phyloP scores from a whole-genome alignment of 2,329 filamentous ascomycete species.

The Fusarium palustre region DNA sequence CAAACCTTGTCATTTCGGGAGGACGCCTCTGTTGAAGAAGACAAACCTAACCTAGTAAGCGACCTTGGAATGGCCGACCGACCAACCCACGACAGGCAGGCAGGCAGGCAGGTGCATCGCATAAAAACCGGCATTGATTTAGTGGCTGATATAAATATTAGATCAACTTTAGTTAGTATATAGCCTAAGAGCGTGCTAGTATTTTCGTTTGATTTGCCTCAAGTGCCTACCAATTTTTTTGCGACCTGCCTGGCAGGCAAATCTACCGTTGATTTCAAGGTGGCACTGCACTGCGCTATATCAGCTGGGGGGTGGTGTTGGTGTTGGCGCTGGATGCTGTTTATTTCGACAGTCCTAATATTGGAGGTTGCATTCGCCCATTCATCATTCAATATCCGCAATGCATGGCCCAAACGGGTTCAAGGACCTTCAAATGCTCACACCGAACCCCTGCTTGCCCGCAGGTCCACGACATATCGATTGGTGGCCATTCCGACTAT shows the following conservation, averaged over 20 bases:
- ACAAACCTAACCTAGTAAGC: slow-evolving; percentile 20
- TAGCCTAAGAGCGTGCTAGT: no score
- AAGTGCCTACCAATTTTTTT: no score
- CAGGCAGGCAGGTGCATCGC: neutral
- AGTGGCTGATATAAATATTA: no score
- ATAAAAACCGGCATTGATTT: no score
- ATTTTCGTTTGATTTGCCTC: no score
- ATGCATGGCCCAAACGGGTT: slow-evolving; percentile 42
- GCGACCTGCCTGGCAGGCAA: slow-evolving; percentile 3
- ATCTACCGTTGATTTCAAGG: slow-evolving; percentile 43
- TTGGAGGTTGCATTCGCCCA: slow-evolving; percentile 36
- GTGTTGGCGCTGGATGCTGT: slow-evolving; percentile 20
- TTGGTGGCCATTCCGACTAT: slow-evolving; percentile 39
- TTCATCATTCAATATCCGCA: slow-evolving; percentile 37
- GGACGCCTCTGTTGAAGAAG: slow-evolving; percentile 28
- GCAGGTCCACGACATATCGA: slow-evolving; percentile 45
- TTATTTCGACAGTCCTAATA: slow-evolving; percentile 34
- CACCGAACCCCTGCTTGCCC: slow-evolving; percentile 43
- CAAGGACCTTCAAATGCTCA: slow-evolving; percentile 43
- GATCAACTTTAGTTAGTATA: no score
- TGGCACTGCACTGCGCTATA: slow-evolving; percentile 23
- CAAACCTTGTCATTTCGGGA: slow-evolving; percentile 41
- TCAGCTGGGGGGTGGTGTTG: slow-evolving; percentile 9
- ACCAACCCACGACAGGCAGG: slow-evolving; percentile 1
- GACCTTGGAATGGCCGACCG: slow-evolving; percentile 18